Base-by-base conservation (phyloP, 768 basidiomycete species). In the Inosperma sp. region DNA sequence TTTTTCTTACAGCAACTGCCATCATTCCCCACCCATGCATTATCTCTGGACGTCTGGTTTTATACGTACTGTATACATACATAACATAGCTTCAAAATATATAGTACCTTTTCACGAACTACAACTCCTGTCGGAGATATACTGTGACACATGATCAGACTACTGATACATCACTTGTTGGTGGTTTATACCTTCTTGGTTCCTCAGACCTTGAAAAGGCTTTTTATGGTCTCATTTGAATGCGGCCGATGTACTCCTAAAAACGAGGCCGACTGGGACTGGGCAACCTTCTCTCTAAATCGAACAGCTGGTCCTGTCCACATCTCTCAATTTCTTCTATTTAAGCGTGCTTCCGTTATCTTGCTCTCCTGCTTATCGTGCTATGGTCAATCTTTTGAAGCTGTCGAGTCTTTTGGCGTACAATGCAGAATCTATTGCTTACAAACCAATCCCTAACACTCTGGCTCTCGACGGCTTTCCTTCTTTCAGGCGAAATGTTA, bases 21-120 rank as follows among this genome's bases (percentile, higher is more conserved):
- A 70, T 62, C 66, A 71, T 63, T 68, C 68, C 68, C 69, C 66
- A 62, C 56, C 53, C 57, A 63, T 61, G 59, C 59, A 58, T 53
- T 48, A 17, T 36, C 21, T 27, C 14, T 41, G 48, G 31, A 48
- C 42, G 52, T 54, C 29, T 29, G 58, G 59, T 35, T 55, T 54
- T 55, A 46, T 52, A 36, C 27, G 35, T 46, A 52, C 45, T 49
- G 37, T 58, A 63, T 50, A 64, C 59, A 65, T 64, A 61, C 57
- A 66, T 62, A 62, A 53, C 60, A 53, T 59, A 59, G 35, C 40
- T 27, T 49, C 56, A 58, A 56, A 57, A 45, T 21, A 56, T 25
- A 37, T 37, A 23, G 17, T 22, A 19, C 48, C 29, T 49, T 44
- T 29, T 44, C 27, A 26, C 42, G 27, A 44, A 30, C 42, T n/a